Evolutionary conservation across 179 eudicot genomes (phyloP), one percentile per base, ranked within the genome.

Genomic region (Nepenthes alata): DNA sequence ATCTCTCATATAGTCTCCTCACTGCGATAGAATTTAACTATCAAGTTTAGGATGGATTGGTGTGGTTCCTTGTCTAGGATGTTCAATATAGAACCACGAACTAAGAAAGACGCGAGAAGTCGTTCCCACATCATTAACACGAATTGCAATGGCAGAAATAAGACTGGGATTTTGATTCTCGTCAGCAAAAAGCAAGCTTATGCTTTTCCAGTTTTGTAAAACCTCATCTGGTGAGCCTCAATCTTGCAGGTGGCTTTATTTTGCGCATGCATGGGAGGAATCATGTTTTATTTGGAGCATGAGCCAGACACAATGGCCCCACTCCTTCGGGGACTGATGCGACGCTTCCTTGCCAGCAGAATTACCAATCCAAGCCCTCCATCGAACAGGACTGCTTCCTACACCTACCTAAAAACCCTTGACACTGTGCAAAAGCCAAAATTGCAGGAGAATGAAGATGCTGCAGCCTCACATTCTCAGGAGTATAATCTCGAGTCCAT

Each of bases 271-370:
- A 93, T 93, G 96, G 96, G 98, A 2, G 98, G 86, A 60, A 80
- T 89, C 36, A 93, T 93, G 98, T 89, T 86, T 63, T 93, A 89
- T 75, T 72, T 91, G 50, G 96, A 89, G 55, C 86, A 89, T 44
- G 98, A 93, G 60, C 96, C 96, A 8, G 91, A 89, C 55, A 93
- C 96, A 45, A 89, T 91, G 98, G 91, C 98, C 55, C 98, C 98
- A 37, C 74, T 89, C 57, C 84, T 89, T 36, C 83, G 96, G 61
- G 85, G 89, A 59, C 62, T 93, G 57, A 89, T 93, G 58, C 91
- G 87, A 9, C 91, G 98, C 10, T 89, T 89, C 76, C 77, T 93
- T 53, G 88, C 96, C 34, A 93, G 98, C 68, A 80, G 85, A 74
- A 83, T 93, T 47, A 93, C 88, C 75, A 86, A 76, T 64, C 95